Conservation (phyloP, 768 basidiomycete genomes). For the Xerocomellus amylosporus region DNA sequence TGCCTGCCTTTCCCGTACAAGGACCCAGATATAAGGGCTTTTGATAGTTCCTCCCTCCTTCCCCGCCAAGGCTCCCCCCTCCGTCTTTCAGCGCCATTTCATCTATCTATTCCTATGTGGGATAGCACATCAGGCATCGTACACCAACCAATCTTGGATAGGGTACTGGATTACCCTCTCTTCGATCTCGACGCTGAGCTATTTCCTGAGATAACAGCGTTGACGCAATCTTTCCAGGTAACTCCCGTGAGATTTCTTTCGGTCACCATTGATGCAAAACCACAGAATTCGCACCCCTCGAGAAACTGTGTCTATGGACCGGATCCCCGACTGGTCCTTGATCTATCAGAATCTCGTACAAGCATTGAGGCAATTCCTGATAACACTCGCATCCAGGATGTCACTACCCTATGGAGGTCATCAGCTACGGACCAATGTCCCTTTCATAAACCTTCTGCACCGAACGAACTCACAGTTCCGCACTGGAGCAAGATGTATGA, state of each 20-base stretch:
- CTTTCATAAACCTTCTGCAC: neutral
- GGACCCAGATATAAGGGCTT: constrained; percentile 3
- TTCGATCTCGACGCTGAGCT: neutral
- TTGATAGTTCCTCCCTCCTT: neutral
- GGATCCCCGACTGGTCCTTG: neutral
- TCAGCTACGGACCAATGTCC: neutral
- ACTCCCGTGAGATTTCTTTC: neutral
- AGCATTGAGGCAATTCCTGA: neutral
- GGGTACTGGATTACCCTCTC: neutral
- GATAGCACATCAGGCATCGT: neutral
- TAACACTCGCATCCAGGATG: neutral
- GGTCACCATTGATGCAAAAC: neutral
- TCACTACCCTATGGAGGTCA: neutral
- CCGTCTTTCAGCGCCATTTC: neutral
- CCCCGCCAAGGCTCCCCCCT: too few species aligned
- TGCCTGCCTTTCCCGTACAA: neutral
- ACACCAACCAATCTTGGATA: neutral
- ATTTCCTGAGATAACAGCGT: neutral
- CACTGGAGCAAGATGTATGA: neutral
- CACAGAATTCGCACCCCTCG: neutral
- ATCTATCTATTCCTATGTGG: neutral
- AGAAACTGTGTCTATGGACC: too few species aligned
- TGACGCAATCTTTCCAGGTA: neutral
- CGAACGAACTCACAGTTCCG: neutral
- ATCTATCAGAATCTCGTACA: neutral